Conservation (phyloP, 306 rosid species). For the Corylus heterophylla region DNA sequence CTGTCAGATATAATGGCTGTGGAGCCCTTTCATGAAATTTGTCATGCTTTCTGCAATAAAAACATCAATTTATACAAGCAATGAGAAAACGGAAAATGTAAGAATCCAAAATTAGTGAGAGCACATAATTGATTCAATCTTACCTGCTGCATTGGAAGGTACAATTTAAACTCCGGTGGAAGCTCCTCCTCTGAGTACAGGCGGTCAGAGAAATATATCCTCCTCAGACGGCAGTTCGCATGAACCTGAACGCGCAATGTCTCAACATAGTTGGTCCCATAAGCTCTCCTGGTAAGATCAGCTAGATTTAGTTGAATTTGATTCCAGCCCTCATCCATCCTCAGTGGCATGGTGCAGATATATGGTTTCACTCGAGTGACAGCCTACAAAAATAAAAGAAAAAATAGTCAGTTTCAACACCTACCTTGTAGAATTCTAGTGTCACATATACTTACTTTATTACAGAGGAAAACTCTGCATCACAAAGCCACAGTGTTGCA, state of each 20-base stretch:
- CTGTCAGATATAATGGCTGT: background rate
- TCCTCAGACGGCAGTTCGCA: constrained; percentile 89
- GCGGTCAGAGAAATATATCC: constrained; percentile 93
- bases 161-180: constrained; percentile 86
- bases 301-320: constrained; percentile 83
- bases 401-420: constrained; percentile 7
- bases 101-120: background rate
- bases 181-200: constrained; percentile 95
- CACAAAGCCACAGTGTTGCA: background rate
- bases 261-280: constrained; percentile 97
- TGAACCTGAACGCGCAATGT: constrained; percentile 95
- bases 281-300: constrained; percentile 90
- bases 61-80: background rate
- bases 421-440: constrained; percentile 1
- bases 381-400: constrained; percentile 44
- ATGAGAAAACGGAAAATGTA: background rate
- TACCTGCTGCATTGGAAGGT: constrained; percentile 95
- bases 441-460: background rate
- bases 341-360: constrained; percentile 93
- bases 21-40: background rate
- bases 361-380: constrained; percentile 85
- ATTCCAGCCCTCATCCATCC: constrained; percentile 94
- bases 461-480: constrained; percentile 2
- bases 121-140: background rate
- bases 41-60: constrained; percentile 43